Evolutionary conservation across 2,329 filamentous ascomycete genomes (phyloP).

Genomic region (Fusarium dimerum): DNA sequence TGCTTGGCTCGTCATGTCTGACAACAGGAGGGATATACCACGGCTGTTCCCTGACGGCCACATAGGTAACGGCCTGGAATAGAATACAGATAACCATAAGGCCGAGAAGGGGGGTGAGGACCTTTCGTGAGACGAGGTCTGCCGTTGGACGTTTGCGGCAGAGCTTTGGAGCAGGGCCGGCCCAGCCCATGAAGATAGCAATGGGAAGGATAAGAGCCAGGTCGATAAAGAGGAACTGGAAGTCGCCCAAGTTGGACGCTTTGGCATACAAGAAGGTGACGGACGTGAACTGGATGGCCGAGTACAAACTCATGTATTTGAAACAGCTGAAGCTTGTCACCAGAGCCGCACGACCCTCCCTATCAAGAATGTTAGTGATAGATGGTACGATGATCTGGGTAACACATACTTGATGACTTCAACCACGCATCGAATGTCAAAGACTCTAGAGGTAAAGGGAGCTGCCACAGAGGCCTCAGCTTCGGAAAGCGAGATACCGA

Average conservation of each 20-base stretch:
- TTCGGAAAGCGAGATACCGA: conserved; percentile 95
- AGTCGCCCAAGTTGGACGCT: conserved; percentile 93
- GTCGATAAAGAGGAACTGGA: conserved; percentile 97
- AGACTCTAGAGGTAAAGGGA: conserved; percentile 91
- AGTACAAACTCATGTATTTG: conserved; percentile 99
- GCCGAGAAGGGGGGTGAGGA: conserved; percentile 83
- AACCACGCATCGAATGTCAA: conserved; percentile 94
- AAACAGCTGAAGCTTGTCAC: conserved; percentile 99
- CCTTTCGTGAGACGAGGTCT: conserved; percentile 88
- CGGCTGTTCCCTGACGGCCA: conserved; percentile 72
- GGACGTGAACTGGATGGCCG: conserved; percentile 97
- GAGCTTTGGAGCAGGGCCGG: conserved; percentile 75
- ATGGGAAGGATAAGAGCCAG: conserved; percentile 90
- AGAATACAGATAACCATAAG: conserved; percentile 82
- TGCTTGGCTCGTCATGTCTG: conserved; percentile 77
- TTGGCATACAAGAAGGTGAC: conserved; percentile 96
- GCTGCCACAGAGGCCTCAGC: conserved; percentile 98
- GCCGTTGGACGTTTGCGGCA: conserved; percentile 87
- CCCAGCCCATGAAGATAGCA: conserved; percentile 99
- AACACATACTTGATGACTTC: conserved; percentile 73
- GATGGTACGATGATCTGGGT: background rate
- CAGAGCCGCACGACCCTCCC: conserved; percentile 88
- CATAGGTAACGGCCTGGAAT: conserved; percentile 73
- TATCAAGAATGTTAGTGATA: conserved; percentile 33
- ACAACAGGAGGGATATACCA: conserved; percentile 87